These are phyloP conservation scores for Pestalotiopsis sp. DNA, from an alignment of 2,329 filamentous ascomycete species.

Conservation along the genomic window DNA sequence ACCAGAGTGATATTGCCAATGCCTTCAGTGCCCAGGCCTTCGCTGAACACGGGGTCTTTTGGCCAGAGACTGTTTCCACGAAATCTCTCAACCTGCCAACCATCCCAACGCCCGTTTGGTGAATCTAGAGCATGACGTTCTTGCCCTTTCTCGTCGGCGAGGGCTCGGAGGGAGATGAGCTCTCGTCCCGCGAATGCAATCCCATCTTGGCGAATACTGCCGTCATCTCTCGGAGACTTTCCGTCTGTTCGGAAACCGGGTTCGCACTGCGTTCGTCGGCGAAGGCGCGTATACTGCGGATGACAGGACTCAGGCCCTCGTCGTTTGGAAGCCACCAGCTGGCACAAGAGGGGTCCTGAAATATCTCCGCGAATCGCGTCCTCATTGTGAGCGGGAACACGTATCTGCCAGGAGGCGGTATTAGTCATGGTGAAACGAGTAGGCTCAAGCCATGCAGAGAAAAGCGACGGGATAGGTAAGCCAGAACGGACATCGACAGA, in stretches of 20 bases:
- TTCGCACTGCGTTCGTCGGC: slow-evolving; percentile 75
- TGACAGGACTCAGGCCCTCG: slow-evolving; percentile 72
- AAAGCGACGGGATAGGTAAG: too few species aligned
- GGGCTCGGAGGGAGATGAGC: slow-evolving; percentile 22
- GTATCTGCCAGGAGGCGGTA: slow-evolving; percentile 61
- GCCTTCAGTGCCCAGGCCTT: background rate
- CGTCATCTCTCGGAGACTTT: slow-evolving; percentile 75
- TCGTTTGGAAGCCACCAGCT: slow-evolving; percentile 91
- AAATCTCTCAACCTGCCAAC: too few species aligned
- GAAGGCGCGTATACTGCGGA: slow-evolving; percentile 79
- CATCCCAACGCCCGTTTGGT: background rate
- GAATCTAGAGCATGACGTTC: slow-evolving; percentile 6
- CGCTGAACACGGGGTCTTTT: background rate
- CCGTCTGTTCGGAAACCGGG: slow-evolving; percentile 58
- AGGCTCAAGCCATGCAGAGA: too few species aligned
- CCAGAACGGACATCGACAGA: too few species aligned
- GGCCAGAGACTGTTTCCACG: too few species aligned
- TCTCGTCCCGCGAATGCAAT: slow-evolving; percentile 39
- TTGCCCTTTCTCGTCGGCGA: slow-evolving; percentile 17
- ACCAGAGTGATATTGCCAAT: too few species aligned
- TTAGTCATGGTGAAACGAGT: slow-evolving; percentile 10
- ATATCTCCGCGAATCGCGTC: slow-evolving; percentile 74
- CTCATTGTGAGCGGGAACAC: slow-evolving; percentile 79
- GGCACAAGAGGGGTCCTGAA: slow-evolving; percentile 70
- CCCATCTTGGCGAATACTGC: slow-evolving; percentile 70